Percentiles rank a stretch among this genome's conserved stretches.
phyloP scores from a whole-genome alignment of 2,329 filamentous ascomycete species.

The Sarocladiaceae sp. region DNA sequence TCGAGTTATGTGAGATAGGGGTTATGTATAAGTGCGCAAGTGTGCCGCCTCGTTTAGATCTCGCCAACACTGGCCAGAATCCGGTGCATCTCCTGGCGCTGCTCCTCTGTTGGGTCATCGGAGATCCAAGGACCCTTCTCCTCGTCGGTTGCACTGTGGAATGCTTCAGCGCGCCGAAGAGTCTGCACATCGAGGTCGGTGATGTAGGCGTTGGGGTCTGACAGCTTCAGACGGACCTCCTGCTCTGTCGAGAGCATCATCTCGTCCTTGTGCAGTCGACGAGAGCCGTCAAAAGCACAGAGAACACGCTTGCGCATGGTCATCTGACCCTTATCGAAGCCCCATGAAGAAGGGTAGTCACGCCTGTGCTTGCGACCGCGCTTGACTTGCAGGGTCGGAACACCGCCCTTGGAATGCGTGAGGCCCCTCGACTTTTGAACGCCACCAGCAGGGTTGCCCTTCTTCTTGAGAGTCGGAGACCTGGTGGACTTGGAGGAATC shows the following conservation, averaged over 20 bases:
- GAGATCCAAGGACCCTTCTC: constrained; percentile 84
- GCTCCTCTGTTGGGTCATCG: constrained; percentile 62
- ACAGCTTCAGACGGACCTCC: constrained; percentile 82
- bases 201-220: constrained; percentile 73
- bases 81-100: constrained; percentile 50
- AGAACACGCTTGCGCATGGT: constrained; percentile 97
- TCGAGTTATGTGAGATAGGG: no score
- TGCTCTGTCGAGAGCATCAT: constrained; percentile 97
- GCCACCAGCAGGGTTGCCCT: constrained; percentile 50
- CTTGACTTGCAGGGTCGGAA: constrained; percentile 50
- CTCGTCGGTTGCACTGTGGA: constrained; percentile 73
- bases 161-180: constrained; percentile 78
- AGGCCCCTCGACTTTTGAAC: constrained; percentile 67
- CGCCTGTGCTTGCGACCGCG: constrained; percentile 84
- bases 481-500: constrained; percentile 41
- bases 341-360: constrained; percentile 92
- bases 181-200: constrained; percentile 94
- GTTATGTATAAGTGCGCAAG: no score
- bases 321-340: constrained; percentile 88
- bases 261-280: constrained; percentile 93
- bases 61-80: neutral
- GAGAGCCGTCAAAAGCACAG: constrained; percentile 83
- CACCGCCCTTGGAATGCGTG: constrained; percentile 74
- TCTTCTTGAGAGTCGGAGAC: constrained; percentile 45
- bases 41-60: neutral